phyloP scores from a whole-genome alignment of 345 rosid species.

The Mercurialis annua region DNA sequence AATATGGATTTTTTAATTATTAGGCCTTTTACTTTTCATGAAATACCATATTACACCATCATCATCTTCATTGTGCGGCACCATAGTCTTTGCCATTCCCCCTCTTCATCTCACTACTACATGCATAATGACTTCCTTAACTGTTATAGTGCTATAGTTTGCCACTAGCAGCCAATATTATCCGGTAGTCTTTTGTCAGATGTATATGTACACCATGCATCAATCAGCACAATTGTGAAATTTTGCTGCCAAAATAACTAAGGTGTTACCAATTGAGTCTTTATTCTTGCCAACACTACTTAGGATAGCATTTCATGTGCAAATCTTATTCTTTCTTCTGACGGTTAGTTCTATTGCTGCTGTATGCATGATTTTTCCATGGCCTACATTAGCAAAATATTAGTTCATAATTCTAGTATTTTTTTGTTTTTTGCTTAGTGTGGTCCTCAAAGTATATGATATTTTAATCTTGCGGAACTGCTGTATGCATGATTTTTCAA shows the following conservation, averaged over 20 bases:
- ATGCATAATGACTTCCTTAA: not conserved
- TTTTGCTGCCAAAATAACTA: too few species aligned
- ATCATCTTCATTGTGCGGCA: not conserved
- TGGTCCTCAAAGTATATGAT: not conserved
- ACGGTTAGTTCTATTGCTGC: not conserved
- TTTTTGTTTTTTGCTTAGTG: not conserved
- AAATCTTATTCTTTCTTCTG: not conserved
- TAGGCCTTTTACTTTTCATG: too few species aligned
- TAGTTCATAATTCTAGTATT: too few species aligned
- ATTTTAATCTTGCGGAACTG: slow-evolving; percentile 10
- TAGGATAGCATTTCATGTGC: not conserved
- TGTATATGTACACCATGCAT: not conserved
- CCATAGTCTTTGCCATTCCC: not conserved
- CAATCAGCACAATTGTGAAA: not conserved
- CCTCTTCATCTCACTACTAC: not conserved
- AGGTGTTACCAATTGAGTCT: too few species aligned
- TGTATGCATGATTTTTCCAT: not conserved
- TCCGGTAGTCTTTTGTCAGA: not conserved
- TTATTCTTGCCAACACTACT: not conserved
- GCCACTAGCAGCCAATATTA: not conserved
- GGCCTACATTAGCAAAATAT: not conserved
- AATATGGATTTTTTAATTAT: too few species aligned
- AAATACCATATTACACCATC: not conserved
- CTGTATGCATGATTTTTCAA: too few species aligned
- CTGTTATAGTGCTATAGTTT: not conserved